Evolutionary conservation across 768 basidiomycete genomes (phyloP).

Genomic region (Pleurotus cornucopiae): DNA sequence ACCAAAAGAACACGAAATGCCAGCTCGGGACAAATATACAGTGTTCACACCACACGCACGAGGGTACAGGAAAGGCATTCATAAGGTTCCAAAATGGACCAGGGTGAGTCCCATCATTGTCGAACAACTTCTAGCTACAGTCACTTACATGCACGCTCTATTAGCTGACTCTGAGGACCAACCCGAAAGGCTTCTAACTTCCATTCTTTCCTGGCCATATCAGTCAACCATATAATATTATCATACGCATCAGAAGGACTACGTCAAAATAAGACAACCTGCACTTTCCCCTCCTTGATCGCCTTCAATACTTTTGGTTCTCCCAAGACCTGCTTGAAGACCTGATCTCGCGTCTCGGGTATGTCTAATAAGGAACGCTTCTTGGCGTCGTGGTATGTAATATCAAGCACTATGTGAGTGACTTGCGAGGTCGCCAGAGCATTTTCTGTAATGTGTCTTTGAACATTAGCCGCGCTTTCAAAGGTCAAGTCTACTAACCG

Average conservation of each 20-base stretch:
- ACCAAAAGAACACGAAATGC: constrained; percentile 94
- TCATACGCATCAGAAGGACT: constrained; percentile 7
- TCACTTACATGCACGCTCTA: constrained; percentile 5
- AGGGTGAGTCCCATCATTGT: constrained; percentile 50
- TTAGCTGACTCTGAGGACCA: constrained; percentile 80
- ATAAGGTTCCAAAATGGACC: constrained; percentile 98
- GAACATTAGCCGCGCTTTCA: no score
- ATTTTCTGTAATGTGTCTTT: constrained; percentile 38
- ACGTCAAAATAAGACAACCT: constrained; percentile 73
- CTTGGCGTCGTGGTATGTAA: constrained; percentile 72
- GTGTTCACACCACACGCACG: constrained; percentile 65
- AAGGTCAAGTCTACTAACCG: background rate
- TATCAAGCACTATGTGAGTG: constrained; percentile 81
- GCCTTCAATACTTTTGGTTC: constrained; percentile 55
- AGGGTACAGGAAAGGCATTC: constrained; percentile 91
- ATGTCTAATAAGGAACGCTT: constrained; percentile 74
- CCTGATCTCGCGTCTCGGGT: constrained; percentile 78
- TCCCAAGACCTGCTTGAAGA: constrained; percentile 72
- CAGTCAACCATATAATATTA: constrained; percentile 5
- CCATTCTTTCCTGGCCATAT: constrained; percentile 7
- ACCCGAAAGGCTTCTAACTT: constrained; percentile 86
- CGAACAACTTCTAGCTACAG: background rate
- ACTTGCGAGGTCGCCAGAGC: constrained; percentile 69
- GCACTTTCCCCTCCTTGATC: constrained; percentile 68
- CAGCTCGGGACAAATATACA: constrained; percentile 91